A percentile compares a stretch with the other conserved stretches of the same genome.
Evolutionary conservation across 176 grass and related monocot species (phyloP).

Genomic region (Phoenix roebelenii): DNA sequence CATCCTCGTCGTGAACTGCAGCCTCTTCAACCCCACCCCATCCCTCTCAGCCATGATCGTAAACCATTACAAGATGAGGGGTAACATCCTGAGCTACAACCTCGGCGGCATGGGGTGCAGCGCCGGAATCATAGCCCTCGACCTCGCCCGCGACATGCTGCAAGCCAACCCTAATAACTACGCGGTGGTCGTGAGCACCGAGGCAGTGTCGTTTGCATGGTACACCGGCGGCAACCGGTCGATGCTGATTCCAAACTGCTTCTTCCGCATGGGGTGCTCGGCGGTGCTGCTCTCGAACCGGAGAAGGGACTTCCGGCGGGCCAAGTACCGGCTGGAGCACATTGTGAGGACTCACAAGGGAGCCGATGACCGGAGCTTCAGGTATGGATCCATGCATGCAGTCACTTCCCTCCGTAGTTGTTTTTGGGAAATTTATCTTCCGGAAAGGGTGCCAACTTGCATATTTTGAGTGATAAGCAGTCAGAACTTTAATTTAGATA

Average conservation of each 20-base stretch:
- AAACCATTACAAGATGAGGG: conserved; percentile 98
- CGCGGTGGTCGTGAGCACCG: conserved; percentile 84
- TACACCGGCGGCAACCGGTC: conserved; percentile 71
- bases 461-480: too few relatives aligned
- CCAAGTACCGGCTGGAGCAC: conserved; percentile 94
- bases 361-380: conserved; percentile 77
- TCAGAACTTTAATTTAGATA: too few relatives aligned
- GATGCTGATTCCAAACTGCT: conserved; percentile 93
- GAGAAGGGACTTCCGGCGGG: conserved; percentile 70
- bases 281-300: conserved; percentile 82
- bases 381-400: background rate
- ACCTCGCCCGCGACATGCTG: conserved; percentile 89
- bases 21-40: conserved; percentile 96
- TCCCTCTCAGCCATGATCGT: conserved; percentile 97
- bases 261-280: conserved; percentile 74
- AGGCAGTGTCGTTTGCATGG: conserved; percentile 90
- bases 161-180: conserved; percentile 68
- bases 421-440: too few relatives aligned
- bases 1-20: conserved; percentile 93
- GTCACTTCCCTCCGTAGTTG: background rate
- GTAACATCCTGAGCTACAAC: conserved; percentile 99
- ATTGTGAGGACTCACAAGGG: conserved; percentile 95
- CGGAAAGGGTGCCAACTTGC: too few relatives aligned
- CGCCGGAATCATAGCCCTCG: conserved; percentile 71
- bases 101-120: conserved; percentile 97